A percentile compares a stretch with the other conserved stretches of the same genome.
Evolutionary conservation across 1,284 basidiomycete genomes (phyloP).

Genomic region (Ganoderma boninense): DNA sequence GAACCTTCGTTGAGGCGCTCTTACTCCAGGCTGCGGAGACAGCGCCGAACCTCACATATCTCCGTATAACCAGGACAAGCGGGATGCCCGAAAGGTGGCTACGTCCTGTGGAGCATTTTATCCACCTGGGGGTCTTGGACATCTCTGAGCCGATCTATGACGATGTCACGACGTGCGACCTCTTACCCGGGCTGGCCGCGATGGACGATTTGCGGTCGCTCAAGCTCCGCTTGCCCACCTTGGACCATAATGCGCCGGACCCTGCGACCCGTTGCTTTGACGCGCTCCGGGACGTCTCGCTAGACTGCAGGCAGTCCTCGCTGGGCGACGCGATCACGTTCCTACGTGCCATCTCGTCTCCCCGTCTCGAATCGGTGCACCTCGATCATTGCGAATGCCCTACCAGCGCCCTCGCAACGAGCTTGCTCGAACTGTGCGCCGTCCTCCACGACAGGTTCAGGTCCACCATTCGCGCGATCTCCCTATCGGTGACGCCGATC

Average conservation of each 20-base stretch:
- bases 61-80: constrained; percentile 14
- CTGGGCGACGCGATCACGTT: constrained; percentile 7
- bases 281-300: neutral
- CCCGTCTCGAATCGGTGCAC: constrained; percentile 3
- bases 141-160: constrained; percentile 11
- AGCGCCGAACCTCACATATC: constrained; percentile 10
- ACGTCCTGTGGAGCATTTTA: neutral
- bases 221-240: constrained; percentile 6
- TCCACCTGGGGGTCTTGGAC: constrained; percentile 8
- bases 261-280: neutral
- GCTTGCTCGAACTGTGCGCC: constrained; percentile 4
- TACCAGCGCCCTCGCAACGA: neutral
- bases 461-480: neutral
- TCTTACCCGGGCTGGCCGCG: constrained; percentile 3
- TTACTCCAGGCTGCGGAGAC: neutral
- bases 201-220: constrained; percentile 8
- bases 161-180: neutral
- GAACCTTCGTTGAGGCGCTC: constrained; percentile 9
- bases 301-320: neutral
- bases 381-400: constrained; percentile 10
- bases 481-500: constrained; percentile 4
- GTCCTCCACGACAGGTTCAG: constrained; percentile 4
- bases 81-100: constrained; percentile 15
- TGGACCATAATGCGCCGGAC: neutral
- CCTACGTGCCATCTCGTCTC: constrained; percentile 4